Conservation (phyloP, 345 rosid genomes). For the Salix viminalis region DNA sequence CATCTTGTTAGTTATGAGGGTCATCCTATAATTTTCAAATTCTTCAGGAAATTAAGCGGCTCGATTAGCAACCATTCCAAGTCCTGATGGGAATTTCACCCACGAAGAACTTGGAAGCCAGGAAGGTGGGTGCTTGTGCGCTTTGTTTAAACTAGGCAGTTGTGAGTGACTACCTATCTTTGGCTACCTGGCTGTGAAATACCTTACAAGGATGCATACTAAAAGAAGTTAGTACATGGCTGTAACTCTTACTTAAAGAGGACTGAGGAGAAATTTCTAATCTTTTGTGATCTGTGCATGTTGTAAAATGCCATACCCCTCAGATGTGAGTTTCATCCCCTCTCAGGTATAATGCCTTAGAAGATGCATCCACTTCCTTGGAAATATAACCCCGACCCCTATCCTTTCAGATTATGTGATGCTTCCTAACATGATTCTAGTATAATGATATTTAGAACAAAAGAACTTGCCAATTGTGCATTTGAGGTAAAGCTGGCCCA, state of each 20-base stretch:
- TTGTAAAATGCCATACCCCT: neutral
- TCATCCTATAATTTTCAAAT: neutral
- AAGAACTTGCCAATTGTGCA: neutral
- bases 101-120: neutral
- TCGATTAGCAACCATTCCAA: neutral
- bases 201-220: neutral
- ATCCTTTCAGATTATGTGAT: neutral
- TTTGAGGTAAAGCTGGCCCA: neutral
- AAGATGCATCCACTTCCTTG: neutral
- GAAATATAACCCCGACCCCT: neutral
- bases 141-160: neutral
- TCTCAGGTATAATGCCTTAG: neutral
- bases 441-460: neutral
- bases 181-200: neutral
- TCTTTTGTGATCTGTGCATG: neutral
- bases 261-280: neutral
- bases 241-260: neutral
- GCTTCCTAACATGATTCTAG: neutral
- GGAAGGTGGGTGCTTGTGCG: neutral
- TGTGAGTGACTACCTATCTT: neutral
- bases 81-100: neutral
- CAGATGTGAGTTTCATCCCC: neutral
- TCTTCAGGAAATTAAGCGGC: neutral
- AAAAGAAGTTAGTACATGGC: neutral
- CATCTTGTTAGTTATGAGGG: neutral